These are phyloP conservation scores for Coniochaeta ligniaria DNA, from an alignment of 2,329 filamentous ascomycete species.

Conservation along the genomic window DNA sequence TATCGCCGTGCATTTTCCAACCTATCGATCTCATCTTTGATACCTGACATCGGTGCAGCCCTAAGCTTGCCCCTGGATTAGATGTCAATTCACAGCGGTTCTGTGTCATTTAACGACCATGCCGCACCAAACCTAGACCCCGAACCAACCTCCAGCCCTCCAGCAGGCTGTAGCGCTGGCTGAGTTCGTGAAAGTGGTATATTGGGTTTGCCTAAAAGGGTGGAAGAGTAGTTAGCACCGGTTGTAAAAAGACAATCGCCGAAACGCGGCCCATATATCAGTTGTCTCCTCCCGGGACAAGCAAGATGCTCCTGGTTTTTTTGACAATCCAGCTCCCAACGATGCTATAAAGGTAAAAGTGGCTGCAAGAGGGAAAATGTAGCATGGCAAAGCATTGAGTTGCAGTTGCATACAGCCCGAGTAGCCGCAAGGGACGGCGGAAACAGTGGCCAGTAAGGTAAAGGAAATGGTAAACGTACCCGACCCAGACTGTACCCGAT, in stretches of 20 bases:
- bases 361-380: neutral
- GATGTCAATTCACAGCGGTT: neutral
- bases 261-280: neutral
- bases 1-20: neutral
- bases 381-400: neutral
- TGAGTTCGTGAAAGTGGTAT: conserved; percentile 23
- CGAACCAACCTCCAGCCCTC: conserved; percentile 27
- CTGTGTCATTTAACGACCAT: neutral
- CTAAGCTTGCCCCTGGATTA: neutral
- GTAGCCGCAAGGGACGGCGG: neutral
- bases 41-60: neutral
- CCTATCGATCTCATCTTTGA: neutral
- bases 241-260: neutral
- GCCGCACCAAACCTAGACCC: neutral
- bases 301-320: too few relatives aligned
- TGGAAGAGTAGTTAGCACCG: neutral
- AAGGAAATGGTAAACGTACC: conserved; percentile 16
- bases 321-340: too few relatives aligned
- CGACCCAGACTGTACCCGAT: conserved; percentile 25
- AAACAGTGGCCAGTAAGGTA: neutral
- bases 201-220: conserved; percentile 21
- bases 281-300: too few relatives aligned
- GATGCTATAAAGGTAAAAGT: too few relatives aligned
- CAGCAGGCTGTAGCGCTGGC: conserved; percentile 28
- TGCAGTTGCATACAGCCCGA: neutral